Evolutionary conservation across 371 early-diverging fungal genomes (phyloP).

Genomic region (Umbelopsis sp.): DNA sequence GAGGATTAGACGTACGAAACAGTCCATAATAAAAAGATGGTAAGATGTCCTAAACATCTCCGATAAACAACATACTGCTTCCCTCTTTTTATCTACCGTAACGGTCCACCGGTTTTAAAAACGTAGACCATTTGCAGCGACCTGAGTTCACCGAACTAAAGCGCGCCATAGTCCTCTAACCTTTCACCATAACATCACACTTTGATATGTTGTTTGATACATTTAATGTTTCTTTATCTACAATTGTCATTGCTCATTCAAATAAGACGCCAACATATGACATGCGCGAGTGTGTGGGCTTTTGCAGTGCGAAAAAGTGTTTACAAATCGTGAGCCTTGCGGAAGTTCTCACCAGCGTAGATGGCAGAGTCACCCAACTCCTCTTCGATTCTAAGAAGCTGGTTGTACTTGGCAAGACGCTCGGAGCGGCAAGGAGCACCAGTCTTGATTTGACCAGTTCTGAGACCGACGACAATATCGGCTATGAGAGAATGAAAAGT

Average conservation of each 20-base stretch:
- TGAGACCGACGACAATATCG: conserved; percentile 97
- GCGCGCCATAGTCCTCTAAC: background rate
- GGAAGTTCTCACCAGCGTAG: conserved; percentile 96
- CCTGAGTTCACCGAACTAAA: too few relatives aligned
- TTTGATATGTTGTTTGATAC: background rate
- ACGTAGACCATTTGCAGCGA: too few relatives aligned
- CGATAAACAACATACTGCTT: too few relatives aligned
- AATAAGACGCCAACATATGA: too few relatives aligned
- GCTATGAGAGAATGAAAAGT: conserved; percentile 41
- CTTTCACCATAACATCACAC: background rate
- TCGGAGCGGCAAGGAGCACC: conserved; percentile 99
- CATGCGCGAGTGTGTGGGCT: background rate
- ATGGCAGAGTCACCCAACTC: conserved; percentile 77
- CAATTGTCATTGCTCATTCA: too few relatives aligned
- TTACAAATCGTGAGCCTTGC: conserved; percentile 73
- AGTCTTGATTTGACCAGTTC: conserved; percentile 98
- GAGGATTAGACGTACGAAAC: too few relatives aligned
- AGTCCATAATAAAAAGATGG: too few relatives aligned
- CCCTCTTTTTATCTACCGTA: too few relatives aligned
- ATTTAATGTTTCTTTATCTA: too few relatives aligned
- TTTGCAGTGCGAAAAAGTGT: conserved; percentile 13
- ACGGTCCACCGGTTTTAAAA: too few relatives aligned
- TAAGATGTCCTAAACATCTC: too few relatives aligned
- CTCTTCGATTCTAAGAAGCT: conserved; percentile 94
- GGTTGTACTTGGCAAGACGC: conserved; percentile 98